These are phyloP conservation scores for Eutrema salsugineum DNA, from an alignment of 441 rosid species.

Conservation along the genomic window DNA sequence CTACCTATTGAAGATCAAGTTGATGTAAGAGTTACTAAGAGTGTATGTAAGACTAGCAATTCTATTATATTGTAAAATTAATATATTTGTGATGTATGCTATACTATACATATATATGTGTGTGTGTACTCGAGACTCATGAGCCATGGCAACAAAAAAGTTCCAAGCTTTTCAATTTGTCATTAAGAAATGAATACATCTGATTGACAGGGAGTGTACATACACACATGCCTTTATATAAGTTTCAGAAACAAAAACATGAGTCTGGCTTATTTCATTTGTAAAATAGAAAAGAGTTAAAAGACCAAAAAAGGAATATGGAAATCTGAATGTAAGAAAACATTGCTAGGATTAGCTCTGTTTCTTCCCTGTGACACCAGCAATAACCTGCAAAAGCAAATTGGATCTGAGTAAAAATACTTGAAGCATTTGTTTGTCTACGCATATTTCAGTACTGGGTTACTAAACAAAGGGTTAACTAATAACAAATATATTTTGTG, in stretches of 20 bases:
- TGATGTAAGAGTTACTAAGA: slow-evolving; percentile 4
- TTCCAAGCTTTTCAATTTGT: slow-evolving; percentile 11
- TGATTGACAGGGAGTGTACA: neutral
- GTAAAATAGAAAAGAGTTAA: slow-evolving; percentile 14
- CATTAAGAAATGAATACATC: neutral
- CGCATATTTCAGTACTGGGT: neutral
- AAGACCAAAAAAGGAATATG: slow-evolving; percentile 5
- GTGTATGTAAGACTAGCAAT: slow-evolving; percentile 18
- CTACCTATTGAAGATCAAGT: neutral
- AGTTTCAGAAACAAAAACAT: slow-evolving; percentile 20
- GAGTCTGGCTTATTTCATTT: slow-evolving; percentile 45
- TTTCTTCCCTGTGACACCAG: slow-evolving; percentile 85
- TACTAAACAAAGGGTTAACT: neutral
- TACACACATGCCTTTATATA: slow-evolving; percentile 13
- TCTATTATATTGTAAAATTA: slow-evolving; percentile 6
- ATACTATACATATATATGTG: neutral
- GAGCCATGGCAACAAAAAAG: slow-evolving; percentile 7
- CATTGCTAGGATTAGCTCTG: slow-evolving; percentile 30
- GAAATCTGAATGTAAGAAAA: slow-evolving; percentile 11
- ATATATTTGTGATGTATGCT: neutral
- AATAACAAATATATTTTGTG: neutral
- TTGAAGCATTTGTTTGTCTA: neutral
- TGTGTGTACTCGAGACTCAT: slow-evolving; percentile 1
- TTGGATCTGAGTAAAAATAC: neutral
- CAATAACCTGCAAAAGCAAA: slow-evolving; percentile 61